Base-by-base conservation (phyloP, 805 yeast genomes). In the Saturnispora kantuleensis region DNA sequence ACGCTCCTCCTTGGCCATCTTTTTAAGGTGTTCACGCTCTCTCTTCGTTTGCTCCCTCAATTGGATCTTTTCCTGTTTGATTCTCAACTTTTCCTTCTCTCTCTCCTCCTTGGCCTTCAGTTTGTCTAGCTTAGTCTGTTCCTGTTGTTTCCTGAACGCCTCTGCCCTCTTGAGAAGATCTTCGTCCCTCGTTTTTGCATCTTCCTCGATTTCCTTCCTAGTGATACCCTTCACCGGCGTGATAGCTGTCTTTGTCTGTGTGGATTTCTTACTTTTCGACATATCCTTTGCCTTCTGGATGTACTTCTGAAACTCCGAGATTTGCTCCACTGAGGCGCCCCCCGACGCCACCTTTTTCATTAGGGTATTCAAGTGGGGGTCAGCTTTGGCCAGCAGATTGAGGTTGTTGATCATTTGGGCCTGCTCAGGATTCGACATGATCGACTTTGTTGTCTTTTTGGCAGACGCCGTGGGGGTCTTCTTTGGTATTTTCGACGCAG, bases 281-380 rank as follows among this genome's bases (percentile, higher is more conserved):
- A 82, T 81, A 28, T 73, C 77, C 49, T 83, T 73, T 0, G 97
- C 97, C 44, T 78, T 69, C 47, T 77, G 79, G 46, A 90, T 87
- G 54, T 84, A 84, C 16, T 74, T 79, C 60, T 89, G 95, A 59
- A 90, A 90, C 38, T 76, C 79, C 18, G 75, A 66, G 13, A 90
- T 82, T 59, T 87, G 90, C 6, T 73, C 79, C 5, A 76, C 73
- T 1, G 78, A 60, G 0, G 96, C 96, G 18, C 69, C 71, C 4
- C 95, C 95, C 45, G 81, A 74, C 0, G 97, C 97, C 2, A 90
- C 96, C 5, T 72, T 74, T 50, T 81, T 79, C 96, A 90, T 88
- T 42, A 90, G 65, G 1, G 72, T 63, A 50, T 79, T 82, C 41
- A 90, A 63, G 4, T 79, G 71, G 0, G 77, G 70, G 55, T 88